Conservation (phyloP, 1,284 basidiomycete species). For the Tilletia caries region DNA sequence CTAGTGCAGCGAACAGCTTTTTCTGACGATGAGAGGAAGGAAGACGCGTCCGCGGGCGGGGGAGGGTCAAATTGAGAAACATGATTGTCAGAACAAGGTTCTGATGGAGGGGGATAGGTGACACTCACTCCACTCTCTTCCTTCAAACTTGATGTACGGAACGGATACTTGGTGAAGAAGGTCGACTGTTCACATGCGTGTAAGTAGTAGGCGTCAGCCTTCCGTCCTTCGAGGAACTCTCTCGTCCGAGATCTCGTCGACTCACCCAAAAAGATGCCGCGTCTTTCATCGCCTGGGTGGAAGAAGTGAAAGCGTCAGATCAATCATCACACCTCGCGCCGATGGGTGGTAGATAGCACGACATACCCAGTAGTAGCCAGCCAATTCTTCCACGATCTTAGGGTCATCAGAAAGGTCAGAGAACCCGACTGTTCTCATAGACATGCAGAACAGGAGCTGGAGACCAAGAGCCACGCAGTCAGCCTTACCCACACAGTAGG, state of each 20-base stretch:
- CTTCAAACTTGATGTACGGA: not conserved
- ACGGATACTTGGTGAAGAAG: constrained; percentile 6
- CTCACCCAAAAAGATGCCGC: constrained; percentile 23
- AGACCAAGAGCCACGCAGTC: not conserved
- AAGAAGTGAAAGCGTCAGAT: no score
- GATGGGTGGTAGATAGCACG: not conserved
- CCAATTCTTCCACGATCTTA: constrained; percentile 23
- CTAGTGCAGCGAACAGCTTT: constrained; percentile 29
- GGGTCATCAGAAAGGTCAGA: constrained; percentile 28
- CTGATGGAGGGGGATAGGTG: not conserved
- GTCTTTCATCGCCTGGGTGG: constrained; percentile 22
- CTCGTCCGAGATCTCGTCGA: no score
- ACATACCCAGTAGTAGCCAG: constrained; percentile 24
- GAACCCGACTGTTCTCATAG: constrained; percentile 25
- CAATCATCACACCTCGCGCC: not conserved
- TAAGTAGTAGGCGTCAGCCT: no score
- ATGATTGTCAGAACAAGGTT: constrained; percentile 7
- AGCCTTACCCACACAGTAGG: not conserved
- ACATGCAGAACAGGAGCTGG: constrained; percentile 31
- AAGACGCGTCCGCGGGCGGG: no score
- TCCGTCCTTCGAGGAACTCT: no score
- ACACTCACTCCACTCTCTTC: constrained; percentile 7
- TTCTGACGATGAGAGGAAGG: constrained; percentile 20
- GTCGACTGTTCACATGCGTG: not conserved
- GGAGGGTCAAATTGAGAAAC: no score